Conservation (phyloP, 176 grass and related monocot genomes). For the Puccinellia tenuiflora region DNA sequence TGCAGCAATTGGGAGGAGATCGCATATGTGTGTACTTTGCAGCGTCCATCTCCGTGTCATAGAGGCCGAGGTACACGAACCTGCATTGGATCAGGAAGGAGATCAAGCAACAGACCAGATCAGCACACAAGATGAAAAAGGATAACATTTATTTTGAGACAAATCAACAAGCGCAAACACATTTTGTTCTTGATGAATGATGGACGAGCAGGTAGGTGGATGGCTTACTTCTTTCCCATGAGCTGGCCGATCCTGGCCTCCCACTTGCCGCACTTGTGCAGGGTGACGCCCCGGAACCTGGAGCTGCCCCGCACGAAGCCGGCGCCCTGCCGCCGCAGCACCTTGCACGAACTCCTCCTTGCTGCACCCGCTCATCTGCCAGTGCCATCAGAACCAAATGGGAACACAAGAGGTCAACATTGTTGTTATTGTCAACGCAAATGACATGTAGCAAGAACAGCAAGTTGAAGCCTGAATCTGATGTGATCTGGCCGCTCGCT, state of each 20-base stretch:
- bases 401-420: too few species aligned
- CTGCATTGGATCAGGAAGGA: slow-evolving; percentile 11
- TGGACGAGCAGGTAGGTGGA: neutral
- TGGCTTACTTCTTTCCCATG: slow-evolving; percentile 65
- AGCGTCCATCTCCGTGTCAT: slow-evolving; percentile 67
- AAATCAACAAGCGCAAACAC: neutral
- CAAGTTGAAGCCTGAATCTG: neutral
- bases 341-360: slow-evolving; percentile 77
- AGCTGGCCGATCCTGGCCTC: slow-evolving; percentile 64
- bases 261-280: slow-evolving; percentile 82
- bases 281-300: slow-evolving; percentile 55
- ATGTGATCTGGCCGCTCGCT: neutral
- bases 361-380: slow-evolving; percentile 53
- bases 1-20: neutral
- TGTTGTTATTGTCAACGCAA: neutral
- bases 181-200: neutral
- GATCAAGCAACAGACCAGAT: too few species aligned
- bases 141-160: too few species aligned
- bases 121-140: too few species aligned
- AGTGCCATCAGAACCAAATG: too few species aligned
- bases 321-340: slow-evolving; percentile 58
- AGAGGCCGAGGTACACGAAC: slow-evolving; percentile 73
- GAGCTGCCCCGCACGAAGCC: slow-evolving; percentile 60
- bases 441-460: too few species aligned
- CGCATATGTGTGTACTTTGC: slow-evolving; percentile 29